Evolutionary conservation across 2,329 filamentous ascomycete species (phyloP).

Genomic region (Apiospora malaysiana): DNA sequence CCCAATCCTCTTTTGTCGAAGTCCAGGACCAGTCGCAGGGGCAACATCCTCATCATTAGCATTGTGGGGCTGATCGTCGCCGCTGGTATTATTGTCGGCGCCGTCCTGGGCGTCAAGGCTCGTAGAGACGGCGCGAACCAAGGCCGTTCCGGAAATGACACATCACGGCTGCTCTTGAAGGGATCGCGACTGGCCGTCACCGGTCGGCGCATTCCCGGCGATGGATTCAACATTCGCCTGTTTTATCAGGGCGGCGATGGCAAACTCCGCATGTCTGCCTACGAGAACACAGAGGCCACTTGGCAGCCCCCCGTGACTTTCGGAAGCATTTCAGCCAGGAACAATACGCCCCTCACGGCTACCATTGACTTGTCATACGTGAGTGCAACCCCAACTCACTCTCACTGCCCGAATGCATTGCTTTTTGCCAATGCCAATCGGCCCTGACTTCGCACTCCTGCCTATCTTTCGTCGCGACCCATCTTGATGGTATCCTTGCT

Average conservation of each 20-base stretch:
- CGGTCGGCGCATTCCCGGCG: conserved; percentile 26
- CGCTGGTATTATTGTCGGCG: conserved; percentile 20
- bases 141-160: conserved; percentile 12
- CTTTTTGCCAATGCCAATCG: background rate
- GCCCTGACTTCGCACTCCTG: background rate
- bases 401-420: background rate
- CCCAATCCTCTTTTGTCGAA: conserved; percentile 19
- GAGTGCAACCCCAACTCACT: conserved; percentile 11
- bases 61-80: conserved; percentile 19
- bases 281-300: conserved; percentile 24
- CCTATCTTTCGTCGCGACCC: background rate
- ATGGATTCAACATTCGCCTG: conserved; percentile 29
- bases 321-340: conserved; percentile 25
- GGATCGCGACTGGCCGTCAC: conserved; percentile 26
- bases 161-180: conserved; percentile 1
- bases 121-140: conserved; percentile 4
- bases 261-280: conserved; percentile 29
- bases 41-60: conserved; percentile 19
- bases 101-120: conserved; percentile 21
- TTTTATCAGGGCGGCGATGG: conserved; percentile 32
- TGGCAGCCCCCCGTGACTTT: conserved; percentile 28
- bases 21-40: conserved; percentile 18
- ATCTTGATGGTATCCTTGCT: background rate
- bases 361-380: conserved; percentile 24
- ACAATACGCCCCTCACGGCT: conserved; percentile 28